These are phyloP conservation scores for Annona squamosa DNA, from an alignment of 164 flowering plant species.

Conservation along the genomic window DNA sequence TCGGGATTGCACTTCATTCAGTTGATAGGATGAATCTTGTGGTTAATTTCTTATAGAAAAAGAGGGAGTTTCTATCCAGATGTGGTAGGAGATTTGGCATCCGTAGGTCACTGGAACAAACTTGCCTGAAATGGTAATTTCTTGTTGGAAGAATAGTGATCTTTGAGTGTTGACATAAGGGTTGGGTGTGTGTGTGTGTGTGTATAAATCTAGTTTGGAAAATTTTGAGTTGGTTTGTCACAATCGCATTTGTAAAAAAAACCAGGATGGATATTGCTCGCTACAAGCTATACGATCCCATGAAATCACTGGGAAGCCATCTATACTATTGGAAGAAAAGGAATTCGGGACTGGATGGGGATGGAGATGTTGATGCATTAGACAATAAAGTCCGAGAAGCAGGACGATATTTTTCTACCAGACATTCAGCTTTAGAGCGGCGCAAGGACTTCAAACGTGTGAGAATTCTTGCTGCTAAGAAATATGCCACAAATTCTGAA, in stretches of 20 bases:
- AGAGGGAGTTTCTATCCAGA: too few species aligned
- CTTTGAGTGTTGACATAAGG: too few species aligned
- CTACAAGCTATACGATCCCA: constrained; percentile 38
- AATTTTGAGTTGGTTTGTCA: background rate
- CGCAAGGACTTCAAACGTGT: constrained; percentile 60
- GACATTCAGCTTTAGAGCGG: constrained; percentile 60
- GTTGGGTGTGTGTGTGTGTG: too few species aligned
- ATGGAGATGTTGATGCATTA: constrained; percentile 59
- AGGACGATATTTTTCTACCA: constrained; percentile 86
- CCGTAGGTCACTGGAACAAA: too few species aligned
- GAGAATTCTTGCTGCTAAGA: constrained; percentile 30
- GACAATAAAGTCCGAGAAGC: constrained; percentile 51
- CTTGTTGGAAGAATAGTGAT: too few species aligned
- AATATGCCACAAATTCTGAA: constrained; percentile 15
- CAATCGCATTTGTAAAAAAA: background rate
- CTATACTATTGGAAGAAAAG: constrained; percentile 19
- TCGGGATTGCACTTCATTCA: too few species aligned
- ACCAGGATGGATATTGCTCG: constrained; percentile 89
- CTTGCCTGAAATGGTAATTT: too few species aligned
- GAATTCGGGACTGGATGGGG: constrained; percentile 37
- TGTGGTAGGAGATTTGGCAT: too few species aligned
- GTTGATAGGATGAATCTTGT: too few species aligned
- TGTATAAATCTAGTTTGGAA: background rate
- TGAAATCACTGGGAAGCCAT: constrained; percentile 19
- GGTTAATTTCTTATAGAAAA: too few species aligned